These are phyloP conservation scores for Colletotrichum nymphaeae DNA, from an alignment of 2,329 filamentous ascomycete species.

Conservation along the genomic window DNA sequence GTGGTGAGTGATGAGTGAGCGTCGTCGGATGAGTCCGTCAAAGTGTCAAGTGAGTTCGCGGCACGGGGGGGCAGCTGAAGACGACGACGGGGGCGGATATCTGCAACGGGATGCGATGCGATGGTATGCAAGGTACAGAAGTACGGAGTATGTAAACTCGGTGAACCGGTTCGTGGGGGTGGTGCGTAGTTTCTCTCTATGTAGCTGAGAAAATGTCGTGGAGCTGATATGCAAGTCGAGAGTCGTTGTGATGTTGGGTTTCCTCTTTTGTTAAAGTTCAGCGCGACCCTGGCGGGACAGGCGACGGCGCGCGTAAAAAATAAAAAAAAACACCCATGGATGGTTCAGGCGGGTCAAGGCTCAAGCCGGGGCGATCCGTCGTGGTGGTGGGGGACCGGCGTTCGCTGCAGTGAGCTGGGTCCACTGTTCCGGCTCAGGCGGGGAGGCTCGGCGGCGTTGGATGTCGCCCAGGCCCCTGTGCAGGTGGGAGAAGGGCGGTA, in stretches of 20 bases:
- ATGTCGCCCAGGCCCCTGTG: neutral
- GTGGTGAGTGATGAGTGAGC: neutral
- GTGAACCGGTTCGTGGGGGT: neutral
- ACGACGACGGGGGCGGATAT: neutral
- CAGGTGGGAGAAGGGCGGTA: neutral
- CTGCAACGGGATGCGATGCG: neutral
- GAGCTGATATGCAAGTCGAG: neutral
- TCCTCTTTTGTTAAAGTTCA: neutral
- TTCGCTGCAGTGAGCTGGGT: neutral
- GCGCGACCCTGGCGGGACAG: neutral
- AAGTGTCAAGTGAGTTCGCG: neutral
- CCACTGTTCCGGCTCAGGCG: neutral
- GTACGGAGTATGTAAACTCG: neutral
- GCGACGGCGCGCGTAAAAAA: neutral
- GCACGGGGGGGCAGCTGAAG: neutral
- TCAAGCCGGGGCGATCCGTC: constrained; percentile 30
- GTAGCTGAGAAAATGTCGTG: neutral
- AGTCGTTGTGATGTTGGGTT: neutral
- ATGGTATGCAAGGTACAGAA: neutral
- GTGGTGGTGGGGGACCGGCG: neutral
- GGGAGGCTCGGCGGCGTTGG: neutral
- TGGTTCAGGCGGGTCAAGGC: constrained; percentile 15
- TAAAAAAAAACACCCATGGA: neutral
- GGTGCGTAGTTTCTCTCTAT: neutral
- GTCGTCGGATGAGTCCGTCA: neutral